Conservation (phyloP, 1,139 yeast species). For the Yamadazyma pseudoaaseri region DNA sequence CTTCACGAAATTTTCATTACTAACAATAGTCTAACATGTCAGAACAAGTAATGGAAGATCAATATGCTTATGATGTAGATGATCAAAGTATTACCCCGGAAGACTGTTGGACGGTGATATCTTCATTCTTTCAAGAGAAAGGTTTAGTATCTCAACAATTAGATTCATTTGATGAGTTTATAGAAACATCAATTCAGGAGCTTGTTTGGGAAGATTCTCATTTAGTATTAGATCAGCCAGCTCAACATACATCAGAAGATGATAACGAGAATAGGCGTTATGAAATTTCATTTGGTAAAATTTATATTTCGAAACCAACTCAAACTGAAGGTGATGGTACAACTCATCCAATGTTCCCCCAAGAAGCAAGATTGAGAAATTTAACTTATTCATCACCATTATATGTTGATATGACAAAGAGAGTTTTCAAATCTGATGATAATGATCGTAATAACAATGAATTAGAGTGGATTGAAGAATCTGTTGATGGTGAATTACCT, state of each 20-base stretch:
- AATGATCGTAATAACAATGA: constrained; percentile 58
- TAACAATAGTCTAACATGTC: constrained; percentile 11
- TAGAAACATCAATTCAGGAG: constrained; percentile 94
- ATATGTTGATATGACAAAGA: constrained; percentile 93
- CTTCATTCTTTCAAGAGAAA: constrained; percentile 92
- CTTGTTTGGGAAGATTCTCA: constrained; percentile 95
- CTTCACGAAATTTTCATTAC: constrained; percentile 5
- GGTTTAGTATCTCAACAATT: constrained; percentile 97
- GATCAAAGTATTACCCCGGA: constrained; percentile 86
- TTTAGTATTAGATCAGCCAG: constrained; percentile 93
- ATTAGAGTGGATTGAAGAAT: constrained; percentile 67
- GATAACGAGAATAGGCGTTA: constrained; percentile 90
- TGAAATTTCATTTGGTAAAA: constrained; percentile 95
- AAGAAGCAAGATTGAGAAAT: constrained; percentile 95
- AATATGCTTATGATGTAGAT: constrained; percentile 67
- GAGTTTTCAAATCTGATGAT: constrained; percentile 82
- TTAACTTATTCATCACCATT: constrained; percentile 95
- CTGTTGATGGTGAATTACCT: constrained; percentile 54
- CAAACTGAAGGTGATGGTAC: constrained; percentile 99
- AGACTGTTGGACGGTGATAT: constrained; percentile 98
- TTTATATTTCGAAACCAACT: constrained; percentile 93
- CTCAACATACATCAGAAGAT: constrained; percentile 90
- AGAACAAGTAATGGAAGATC: constrained; percentile 39
- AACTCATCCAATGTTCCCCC: constrained; percentile 97
- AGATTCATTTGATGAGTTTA: constrained; percentile 97